A percentile compares a stretch with the other conserved stretches of the same genome.
These are phyloP conservation scores for Helotiales sp. DNA, from an alignment of 2,329 filamentous ascomycete species.

Conservation along the genomic window DNA sequence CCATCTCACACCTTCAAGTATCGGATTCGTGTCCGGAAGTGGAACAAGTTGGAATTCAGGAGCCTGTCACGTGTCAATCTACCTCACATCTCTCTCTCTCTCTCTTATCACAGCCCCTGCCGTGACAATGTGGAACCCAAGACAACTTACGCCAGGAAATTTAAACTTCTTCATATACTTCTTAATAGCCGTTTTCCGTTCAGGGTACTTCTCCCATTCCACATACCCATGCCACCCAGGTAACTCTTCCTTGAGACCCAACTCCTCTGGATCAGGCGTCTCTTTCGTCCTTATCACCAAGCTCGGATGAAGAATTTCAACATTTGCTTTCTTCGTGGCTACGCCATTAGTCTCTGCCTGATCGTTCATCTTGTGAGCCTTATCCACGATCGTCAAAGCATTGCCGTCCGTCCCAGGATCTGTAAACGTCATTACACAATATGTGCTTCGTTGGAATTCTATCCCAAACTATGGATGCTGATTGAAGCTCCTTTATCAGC, in stretches of 20 bases:
- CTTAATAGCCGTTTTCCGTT: slow-evolving; percentile 50
- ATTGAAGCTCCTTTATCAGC: no score
- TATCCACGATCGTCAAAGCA: no score
- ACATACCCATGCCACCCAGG: slow-evolving; percentile 45
- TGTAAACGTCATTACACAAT: no score
- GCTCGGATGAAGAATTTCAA: not conserved
- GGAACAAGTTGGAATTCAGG: slow-evolving; percentile 54
- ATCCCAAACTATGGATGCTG: no score
- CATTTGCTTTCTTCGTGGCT: not conserved
- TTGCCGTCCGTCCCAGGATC: no score
- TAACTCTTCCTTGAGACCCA: not conserved
- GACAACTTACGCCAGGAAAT: slow-evolving; percentile 12
- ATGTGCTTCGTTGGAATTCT: no score
- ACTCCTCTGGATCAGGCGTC: not conserved
- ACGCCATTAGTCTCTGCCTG: not conserved
- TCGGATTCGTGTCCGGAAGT: slow-evolving; percentile 55
- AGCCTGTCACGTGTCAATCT: not conserved
- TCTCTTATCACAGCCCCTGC: not conserved
- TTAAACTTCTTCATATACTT: slow-evolving; percentile 4
- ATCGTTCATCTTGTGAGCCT: not conserved
- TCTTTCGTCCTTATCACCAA: not conserved
- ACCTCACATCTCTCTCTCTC: not conserved
- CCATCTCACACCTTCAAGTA: slow-evolving; percentile 56
- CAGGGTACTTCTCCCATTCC: slow-evolving; percentile 69
- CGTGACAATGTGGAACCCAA: not conserved